phyloP scores from a whole-genome alignment of 257 asterid genomes.

The Nicotiana tomentosiformis region DNA sequence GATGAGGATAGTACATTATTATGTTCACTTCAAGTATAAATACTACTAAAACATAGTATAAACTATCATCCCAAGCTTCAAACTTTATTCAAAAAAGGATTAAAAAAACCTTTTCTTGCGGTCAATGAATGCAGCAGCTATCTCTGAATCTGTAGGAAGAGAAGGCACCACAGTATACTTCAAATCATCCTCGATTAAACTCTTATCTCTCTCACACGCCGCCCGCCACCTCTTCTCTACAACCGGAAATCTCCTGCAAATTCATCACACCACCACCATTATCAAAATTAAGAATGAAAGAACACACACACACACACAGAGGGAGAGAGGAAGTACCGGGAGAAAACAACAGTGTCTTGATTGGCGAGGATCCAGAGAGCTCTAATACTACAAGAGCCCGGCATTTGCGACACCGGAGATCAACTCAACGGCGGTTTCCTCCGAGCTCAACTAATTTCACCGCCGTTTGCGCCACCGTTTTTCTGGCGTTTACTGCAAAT shows the following conservation, averaged over 20 bases:
- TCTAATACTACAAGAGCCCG: conserved; percentile 71
- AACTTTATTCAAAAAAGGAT: not conserved
- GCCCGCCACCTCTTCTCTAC: conserved; percentile 91
- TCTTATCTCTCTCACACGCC: conserved; percentile 45
- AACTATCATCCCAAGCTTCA: not conserved
- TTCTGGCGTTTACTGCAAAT: not conserved
- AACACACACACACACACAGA: not conserved
- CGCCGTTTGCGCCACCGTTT: not conserved
- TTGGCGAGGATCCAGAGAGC: conserved; percentile 91
- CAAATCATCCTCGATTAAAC: conserved; percentile 13
- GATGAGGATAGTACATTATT: not conserved
- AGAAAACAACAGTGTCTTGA: conserved; percentile 70
- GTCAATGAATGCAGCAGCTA: conserved; percentile 67
- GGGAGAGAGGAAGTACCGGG: conserved; percentile 42
- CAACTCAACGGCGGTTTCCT: not conserved
- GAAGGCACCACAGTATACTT: conserved; percentile 32
- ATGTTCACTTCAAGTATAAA: not conserved
- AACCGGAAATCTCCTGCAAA: conserved; percentile 78
- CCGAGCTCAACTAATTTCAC: not conserved
- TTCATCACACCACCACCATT: not conserved
- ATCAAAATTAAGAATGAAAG: not conserved
- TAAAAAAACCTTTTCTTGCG: conserved; percentile 59
- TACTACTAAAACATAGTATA: not conserved
- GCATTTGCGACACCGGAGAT: conserved; percentile 32
- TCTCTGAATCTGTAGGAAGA: conserved; percentile 53